These are phyloP conservation scores for Ganoderma multipileum DNA, from an alignment of 1,284 basidiomycete genomes.

Conservation along the genomic window DNA sequence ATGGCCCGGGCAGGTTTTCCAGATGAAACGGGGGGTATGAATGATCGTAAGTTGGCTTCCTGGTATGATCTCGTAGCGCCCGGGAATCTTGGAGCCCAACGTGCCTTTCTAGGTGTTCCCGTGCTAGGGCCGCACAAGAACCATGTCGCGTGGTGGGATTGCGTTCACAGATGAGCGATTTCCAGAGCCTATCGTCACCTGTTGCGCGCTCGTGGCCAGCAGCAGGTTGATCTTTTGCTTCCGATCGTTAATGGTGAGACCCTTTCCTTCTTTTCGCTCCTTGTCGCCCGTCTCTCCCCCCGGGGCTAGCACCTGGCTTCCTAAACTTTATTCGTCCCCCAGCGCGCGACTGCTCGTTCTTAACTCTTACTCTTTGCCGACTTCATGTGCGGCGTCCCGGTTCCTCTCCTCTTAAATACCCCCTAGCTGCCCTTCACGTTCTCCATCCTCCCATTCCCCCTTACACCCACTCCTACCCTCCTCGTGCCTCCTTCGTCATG, in stretches of 20 bases:
- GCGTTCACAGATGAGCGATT: slow-evolving; percentile 21
- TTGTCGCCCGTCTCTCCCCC: slow-evolving; percentile 17
- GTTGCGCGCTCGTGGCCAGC: slow-evolving; percentile 14
- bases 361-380: slow-evolving; percentile 20
- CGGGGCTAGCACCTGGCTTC: slow-evolving; percentile 18
- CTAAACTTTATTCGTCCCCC: slow-evolving; percentile 21
- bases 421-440: neutral
- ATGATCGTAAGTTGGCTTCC: slow-evolving; percentile 9
- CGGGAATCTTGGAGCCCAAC: slow-evolving; percentile 6
- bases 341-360: slow-evolving; percentile 13
- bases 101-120: slow-evolving; percentile 5
- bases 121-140: slow-evolving; percentile 5
- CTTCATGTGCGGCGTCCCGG: slow-evolving; percentile 19
- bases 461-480: slow-evolving; percentile 16
- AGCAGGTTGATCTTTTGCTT: slow-evolving; percentile 23
- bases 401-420: slow-evolving; percentile 25
- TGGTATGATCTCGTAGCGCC: slow-evolving; percentile 1
- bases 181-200: slow-evolving; percentile 21
- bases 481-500: slow-evolving; percentile 38
- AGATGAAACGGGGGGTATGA: slow-evolving; percentile 12
- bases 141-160: slow-evolving; percentile 13
- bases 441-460: slow-evolving; percentile 10
- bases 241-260: slow-evolving; percentile 14
- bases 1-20: neutral
- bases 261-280: slow-evolving; percentile 8